phyloP scores from a whole-genome alignment of 2,329 filamentous ascomycete genomes.

The Epichloe sibirici region DNA sequence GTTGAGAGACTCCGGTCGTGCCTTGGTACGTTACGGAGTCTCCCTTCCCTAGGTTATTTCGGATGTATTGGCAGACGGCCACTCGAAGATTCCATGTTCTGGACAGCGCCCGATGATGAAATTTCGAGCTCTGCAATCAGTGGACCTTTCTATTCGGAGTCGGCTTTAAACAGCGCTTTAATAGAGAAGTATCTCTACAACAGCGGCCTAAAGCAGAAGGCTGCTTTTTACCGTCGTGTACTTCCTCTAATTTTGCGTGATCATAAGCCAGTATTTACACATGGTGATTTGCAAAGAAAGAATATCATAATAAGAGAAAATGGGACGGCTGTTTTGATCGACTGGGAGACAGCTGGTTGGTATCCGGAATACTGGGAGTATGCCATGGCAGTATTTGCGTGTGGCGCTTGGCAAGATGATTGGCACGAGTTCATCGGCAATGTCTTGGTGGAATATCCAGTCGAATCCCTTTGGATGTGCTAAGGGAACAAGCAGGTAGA shows the following conservation, averaged over 20 bases:
- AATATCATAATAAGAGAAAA: slow-evolving; percentile 1
- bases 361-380: slow-evolving; percentile 1
- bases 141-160: neutral
- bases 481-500: too few species aligned
- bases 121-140: neutral
- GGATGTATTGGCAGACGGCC: neutral
- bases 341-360: neutral
- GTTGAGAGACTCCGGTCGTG: too few species aligned
- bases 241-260: slow-evolving; percentile 14
- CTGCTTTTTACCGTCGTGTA: slow-evolving; percentile 16
- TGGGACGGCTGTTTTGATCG: neutral
- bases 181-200: neutral
- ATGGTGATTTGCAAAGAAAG: slow-evolving; percentile 4
- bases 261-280: slow-evolving; percentile 1
- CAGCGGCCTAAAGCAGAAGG: neutral
- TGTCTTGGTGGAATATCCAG: neutral
- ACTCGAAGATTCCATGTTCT: neutral
- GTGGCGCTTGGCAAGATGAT: neutral
- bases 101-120: neutral
- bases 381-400: neutral
- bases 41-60: too few species aligned
- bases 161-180: neutral
- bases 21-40: too few species aligned
- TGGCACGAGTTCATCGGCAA: neutral
- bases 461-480: too few species aligned